Percentiles rank a stretch among this genome's conserved stretches.
Evolutionary conservation across 352 stramenopile species (phyloP).

Genomic region (Globisporangium nagaii): DNA sequence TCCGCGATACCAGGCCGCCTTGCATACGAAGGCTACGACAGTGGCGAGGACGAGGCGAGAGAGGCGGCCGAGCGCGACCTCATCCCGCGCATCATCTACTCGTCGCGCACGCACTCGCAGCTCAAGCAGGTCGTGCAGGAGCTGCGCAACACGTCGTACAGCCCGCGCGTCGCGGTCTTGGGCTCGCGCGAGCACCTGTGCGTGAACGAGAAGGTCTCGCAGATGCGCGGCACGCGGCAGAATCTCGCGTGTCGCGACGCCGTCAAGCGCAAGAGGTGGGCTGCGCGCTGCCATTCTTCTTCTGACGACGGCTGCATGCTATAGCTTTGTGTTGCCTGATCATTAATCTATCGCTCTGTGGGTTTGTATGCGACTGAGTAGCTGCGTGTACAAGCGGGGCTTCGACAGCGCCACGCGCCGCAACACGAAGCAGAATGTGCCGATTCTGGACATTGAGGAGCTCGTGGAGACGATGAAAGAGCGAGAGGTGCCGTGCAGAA

Average conservation of each 20-base stretch:
- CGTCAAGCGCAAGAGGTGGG: constrained; percentile 86
- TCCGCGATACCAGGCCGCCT: constrained; percentile 6
- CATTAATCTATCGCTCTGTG: neutral
- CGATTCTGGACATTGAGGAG: constrained; percentile 99
- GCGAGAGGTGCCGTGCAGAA: constrained; percentile 42
- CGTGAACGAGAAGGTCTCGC: constrained; percentile 92
- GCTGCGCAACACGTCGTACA: constrained; percentile 94
- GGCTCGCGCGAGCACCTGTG: constrained; percentile 97
- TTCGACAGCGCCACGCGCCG: constrained; percentile 60
- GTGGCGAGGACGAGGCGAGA: constrained; percentile 15
- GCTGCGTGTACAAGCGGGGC: constrained; percentile 71
- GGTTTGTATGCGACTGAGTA: too few relatives aligned
- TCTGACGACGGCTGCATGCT: too few relatives aligned
- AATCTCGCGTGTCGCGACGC: constrained; percentile 85
- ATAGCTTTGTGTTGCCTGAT: neutral
- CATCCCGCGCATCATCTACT: constrained; percentile 95
- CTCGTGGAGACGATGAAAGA: constrained; percentile 87
- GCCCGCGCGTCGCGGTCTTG: constrained; percentile 83
- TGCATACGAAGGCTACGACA: constrained; percentile 50
- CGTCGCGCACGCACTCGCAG: constrained; percentile 97
- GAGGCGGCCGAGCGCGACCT: constrained; percentile 25
- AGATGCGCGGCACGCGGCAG: constrained; percentile 78
- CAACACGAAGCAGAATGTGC: constrained; percentile 41
- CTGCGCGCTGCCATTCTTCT: too few relatives aligned
- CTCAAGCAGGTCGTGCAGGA: constrained; percentile 96